Conservation (phyloP, 805 yeast species). For the Cyberlindnera euphorbiiphila region DNA sequence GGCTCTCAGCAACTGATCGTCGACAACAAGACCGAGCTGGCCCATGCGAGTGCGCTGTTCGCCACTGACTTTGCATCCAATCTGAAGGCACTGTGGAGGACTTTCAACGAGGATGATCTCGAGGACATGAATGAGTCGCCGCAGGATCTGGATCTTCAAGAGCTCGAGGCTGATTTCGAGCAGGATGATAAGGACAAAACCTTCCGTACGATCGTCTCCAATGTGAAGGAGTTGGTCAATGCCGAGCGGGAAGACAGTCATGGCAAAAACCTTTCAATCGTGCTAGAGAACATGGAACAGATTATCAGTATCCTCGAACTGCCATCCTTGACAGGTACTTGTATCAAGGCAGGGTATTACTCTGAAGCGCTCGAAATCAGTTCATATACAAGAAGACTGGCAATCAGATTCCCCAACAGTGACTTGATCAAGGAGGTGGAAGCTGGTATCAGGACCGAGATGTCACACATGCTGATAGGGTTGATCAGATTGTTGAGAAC, state of each 20-base stretch:
- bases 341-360: conserved; percentile 82
- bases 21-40: conserved; percentile 41
- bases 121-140: conserved; percentile 31
- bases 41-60: conserved; percentile 29
- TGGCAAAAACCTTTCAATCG: conserved; percentile 31
- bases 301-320: conserved; percentile 76
- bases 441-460: conserved; percentile 50
- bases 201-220: conserved; percentile 28
- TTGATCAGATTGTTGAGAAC: conserved; percentile 67
- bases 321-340: conserved; percentile 78
- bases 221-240: conserved; percentile 20
- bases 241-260: conserved; percentile 4
- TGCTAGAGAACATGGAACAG: conserved; percentile 61
- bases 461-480: conserved; percentile 64
- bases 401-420: conserved; percentile 63
- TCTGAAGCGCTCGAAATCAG: conserved; percentile 86
- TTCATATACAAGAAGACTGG: conserved; percentile 63
- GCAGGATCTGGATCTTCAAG: conserved; percentile 20
- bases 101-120: conserved; percentile 29
- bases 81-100: conserved; percentile 30
- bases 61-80: conserved; percentile 29
- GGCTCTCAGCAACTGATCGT: conserved; percentile 36
- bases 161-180: conserved; percentile 24
- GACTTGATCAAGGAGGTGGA: conserved; percentile 48
- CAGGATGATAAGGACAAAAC: conserved; percentile 27